Base-by-base conservation (phyloP, 164 flowering plant species). In the Vitis amurensis region DNA sequence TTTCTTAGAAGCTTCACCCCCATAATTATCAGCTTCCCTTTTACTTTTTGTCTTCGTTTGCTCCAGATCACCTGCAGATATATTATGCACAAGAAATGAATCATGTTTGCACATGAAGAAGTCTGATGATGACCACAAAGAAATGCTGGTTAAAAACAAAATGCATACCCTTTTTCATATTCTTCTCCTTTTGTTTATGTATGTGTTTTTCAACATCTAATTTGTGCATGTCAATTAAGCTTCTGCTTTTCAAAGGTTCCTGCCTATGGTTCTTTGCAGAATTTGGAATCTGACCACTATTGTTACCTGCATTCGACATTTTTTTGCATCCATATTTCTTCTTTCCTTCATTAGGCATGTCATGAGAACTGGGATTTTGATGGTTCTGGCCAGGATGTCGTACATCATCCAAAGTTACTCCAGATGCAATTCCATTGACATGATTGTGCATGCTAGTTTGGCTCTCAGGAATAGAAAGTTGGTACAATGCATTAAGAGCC, bases 401-500 rank as follows among this genome's bases (percentile, higher is more conserved):
- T 1, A 37, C 61, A 64, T 51, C 67, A 55, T 67, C 71, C 8
- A 77, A 44, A 61, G 17, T 37, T 55, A 16, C 73, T 23, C 66
- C 68, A 16, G 57, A 1, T 61, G 67, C 55, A 52, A 52, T 44
- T 61, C 69, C 79, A 52, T 66, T 69, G 13, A 31, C 71, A 76
- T 61, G n/a, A 70, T 57, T 61, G 44, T 68, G 75, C 44, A 59
- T 13, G 48, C 58, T 66, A 68, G 59, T 77, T 72, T 74, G 82
- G 63, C 31, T 59, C 69, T 67, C 77, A 69, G 83, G 50, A 59
- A 51, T 56, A 4, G 87, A 74, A 58, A 52, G 19, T 60, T 66
- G 79, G 71, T 82, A 71, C 27, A 71, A 58, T 27, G 84, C 77
- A 59, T 15, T 63, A 14, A 86, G 61, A 50, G 88, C 86, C 9